Evolutionary conservation across 176 grass and related monocot genomes (phyloP), one percentile per base, ranked within the genome.

Genomic region (Oryza meridionalis): DNA sequence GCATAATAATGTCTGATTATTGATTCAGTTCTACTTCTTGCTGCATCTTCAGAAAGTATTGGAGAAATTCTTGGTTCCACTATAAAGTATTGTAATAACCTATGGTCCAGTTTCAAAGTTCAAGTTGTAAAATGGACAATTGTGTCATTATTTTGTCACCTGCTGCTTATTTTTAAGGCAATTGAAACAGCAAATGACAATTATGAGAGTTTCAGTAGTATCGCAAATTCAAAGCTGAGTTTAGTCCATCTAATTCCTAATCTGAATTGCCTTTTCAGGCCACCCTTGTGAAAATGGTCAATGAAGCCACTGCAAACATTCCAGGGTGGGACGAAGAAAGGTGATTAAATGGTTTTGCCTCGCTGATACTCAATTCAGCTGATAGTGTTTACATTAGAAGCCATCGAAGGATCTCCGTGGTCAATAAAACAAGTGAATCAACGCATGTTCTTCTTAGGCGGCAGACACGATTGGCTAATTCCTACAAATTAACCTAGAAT

Each of bases 211-310:
- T 84, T n/a, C 15, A 40, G 15, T 51, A 17, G 19, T 65, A 67
- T 19, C 47, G n/a, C 17, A 59, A 81, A 21, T 67, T 19, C 5
- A 2, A 59, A 55, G n/a, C 61, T 67, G 17, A 44, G 21, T 12
- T 17, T 24, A 73, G 46, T 53, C 33, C 38, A 64, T 32, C 79
- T 35, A 9, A 69, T 59, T 51, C 7, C 10, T 81, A 61, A 11
- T 44, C 21, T 59, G 22, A 82, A 79, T 79, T 86, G 8, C 6
- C 19, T 81, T 62, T 87, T 70, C 79, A 98, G 96, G 91, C 68
- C 77, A 98, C 92, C 45, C 90, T 98, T 80, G 96, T 98, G 70
- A 95, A 95, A 84, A 93, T 95, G 96, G 92, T 98, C 31, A 98
- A 98, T 71, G 89, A 95, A 73, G 96, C 96, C 17, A 92, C 96